Evolutionary conservation across 495 filamentous ascomycete genomes (phyloP).

Genomic region (Clavariopsis aquatica): DNA sequence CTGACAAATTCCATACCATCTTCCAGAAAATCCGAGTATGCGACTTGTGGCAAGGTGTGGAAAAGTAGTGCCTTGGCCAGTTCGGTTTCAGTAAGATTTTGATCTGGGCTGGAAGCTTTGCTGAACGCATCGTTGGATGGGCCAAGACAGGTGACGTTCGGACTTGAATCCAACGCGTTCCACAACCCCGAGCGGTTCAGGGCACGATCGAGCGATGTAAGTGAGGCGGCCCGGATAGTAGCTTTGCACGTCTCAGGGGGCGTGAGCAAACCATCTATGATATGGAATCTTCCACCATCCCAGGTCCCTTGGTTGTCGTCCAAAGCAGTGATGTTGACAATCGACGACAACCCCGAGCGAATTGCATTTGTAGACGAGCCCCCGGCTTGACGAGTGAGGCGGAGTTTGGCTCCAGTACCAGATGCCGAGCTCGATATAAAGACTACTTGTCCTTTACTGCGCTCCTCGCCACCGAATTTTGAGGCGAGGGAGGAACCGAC

Average conservation of each 20-base stretch:
- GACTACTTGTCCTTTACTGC: conserved; percentile 21
- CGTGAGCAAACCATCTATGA: conserved; percentile 33
- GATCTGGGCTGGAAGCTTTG: conserved; percentile 39
- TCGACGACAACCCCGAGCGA: conserved; percentile 18
- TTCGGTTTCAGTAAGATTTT: conserved; percentile 22
- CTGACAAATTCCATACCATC: conserved; percentile 37
- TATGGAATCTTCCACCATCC: conserved; percentile 24
- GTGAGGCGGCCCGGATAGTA: conserved; percentile 32
- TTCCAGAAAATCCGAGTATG: conserved; percentile 40
- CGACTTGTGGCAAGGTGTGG: conserved; percentile 39
- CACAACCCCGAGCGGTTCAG: conserved; percentile 35
- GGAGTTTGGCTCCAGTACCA: neutral
- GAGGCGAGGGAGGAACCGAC: conserved; percentile 5
- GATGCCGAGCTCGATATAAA: conserved; percentile 17
- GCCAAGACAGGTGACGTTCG: conserved; percentile 44
- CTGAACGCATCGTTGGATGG: conserved; percentile 41
- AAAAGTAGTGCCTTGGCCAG: conserved; percentile 32
- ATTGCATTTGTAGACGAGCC: neutral
- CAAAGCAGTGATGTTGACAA: conserved; percentile 17
- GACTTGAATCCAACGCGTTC: conserved; percentile 30
- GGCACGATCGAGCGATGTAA: conserved; percentile 36
- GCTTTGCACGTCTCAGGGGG: conserved; percentile 36
- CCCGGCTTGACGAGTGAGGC: conserved; percentile 4
- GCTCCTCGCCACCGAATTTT: conserved; percentile 14
- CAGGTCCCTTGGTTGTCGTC: neutral